Evolutionary conservation across 176 grass and related monocot genomes (phyloP).

Genomic region (Dactylis glomerata): DNA sequence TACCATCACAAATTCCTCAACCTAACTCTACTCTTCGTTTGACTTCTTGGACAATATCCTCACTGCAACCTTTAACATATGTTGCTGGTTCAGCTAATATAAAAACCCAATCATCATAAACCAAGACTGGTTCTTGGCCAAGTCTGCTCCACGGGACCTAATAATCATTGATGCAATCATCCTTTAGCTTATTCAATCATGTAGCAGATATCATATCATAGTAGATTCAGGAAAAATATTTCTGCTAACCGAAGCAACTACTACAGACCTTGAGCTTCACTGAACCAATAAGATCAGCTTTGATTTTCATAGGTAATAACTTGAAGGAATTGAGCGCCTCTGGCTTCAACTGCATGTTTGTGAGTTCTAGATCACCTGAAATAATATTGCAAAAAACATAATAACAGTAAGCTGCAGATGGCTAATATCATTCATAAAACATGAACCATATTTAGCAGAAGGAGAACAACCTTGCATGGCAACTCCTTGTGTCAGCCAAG

Average conservation of each 20-base stretch:
- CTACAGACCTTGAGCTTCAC: constrained; percentile 80
- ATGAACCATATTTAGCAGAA: constrained; percentile 4
- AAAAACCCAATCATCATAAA: constrained; percentile 92
- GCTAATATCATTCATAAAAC: background rate
- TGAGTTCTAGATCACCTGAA: constrained; percentile 80
- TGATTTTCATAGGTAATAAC: constrained; percentile 82
- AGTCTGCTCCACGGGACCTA: constrained; percentile 96
- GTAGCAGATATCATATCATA: constrained; percentile 27
- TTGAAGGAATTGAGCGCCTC: constrained; percentile 93
- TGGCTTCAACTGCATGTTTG: constrained; percentile 86
- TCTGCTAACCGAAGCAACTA: constrained; percentile 28
- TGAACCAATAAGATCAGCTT: constrained; percentile 86
- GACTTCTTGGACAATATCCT: constrained; percentile 92
- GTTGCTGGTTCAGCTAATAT: constrained; percentile 43
- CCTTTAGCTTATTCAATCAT: constrained; percentile 19
- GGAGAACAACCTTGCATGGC: constrained; percentile 7
- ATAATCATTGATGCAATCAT: constrained; percentile 32
- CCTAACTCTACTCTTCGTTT: constrained; percentile 80
- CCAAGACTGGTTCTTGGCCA: constrained; percentile 82
- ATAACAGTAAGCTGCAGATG: background rate
- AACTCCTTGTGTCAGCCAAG: background rate
- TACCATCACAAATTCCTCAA: constrained; percentile 37
- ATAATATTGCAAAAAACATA: constrained; percentile 28
- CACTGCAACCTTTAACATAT: constrained; percentile 89
- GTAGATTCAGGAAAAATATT: background rate